Evolutionary conservation across 371 early-diverging fungal species (phyloP).

Genomic region (Mucor mucedo): DNA sequence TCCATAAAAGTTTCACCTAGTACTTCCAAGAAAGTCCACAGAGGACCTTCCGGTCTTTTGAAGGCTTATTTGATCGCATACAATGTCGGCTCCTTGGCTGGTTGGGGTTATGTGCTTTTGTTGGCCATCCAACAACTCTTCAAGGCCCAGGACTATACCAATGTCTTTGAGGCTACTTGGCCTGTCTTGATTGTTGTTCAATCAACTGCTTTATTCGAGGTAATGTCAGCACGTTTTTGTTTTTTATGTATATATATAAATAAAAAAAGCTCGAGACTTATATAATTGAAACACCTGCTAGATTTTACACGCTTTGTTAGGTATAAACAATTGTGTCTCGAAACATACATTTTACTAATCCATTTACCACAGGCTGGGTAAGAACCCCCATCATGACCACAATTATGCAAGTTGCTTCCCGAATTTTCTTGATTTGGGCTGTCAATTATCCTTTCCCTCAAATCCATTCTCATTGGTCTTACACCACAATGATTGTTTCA

Average conservation of each 20-base stretch:
- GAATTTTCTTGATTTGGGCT: conserved; percentile 86
- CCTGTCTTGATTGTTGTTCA: conserved; percentile 70
- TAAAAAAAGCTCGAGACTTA: background rate
- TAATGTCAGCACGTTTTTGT: conserved; percentile 22
- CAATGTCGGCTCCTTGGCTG: conserved; percentile 75
- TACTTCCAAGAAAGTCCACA: background rate
- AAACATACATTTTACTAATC: background rate
- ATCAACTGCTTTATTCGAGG: conserved; percentile 80
- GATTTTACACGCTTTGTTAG: conserved; percentile 37
- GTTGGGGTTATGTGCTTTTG: conserved; percentile 74
- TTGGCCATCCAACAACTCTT: conserved; percentile 36
- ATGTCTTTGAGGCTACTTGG: conserved; percentile 65
- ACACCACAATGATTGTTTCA: conserved; percentile 86
- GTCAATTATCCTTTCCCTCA: conserved; percentile 71
- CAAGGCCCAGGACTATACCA: conserved; percentile 41
- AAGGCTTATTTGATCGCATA: conserved; percentile 73
- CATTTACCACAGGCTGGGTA: conserved; percentile 52
- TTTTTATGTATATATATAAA: background rate
- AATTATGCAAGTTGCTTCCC: conserved; percentile 84
- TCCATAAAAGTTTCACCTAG: background rate
- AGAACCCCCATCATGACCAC: conserved; percentile 83
- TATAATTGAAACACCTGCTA: background rate
- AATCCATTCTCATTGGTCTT: conserved; percentile 69
- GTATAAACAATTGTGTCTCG: conserved; percentile 16
- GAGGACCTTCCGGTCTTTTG: conserved; percentile 13